Evolutionary conservation across 2,329 filamentous ascomycete genomes (phyloP), one percentile per base, ranked within the genome.

Genomic region (Xylariaceae sp.): DNA sequence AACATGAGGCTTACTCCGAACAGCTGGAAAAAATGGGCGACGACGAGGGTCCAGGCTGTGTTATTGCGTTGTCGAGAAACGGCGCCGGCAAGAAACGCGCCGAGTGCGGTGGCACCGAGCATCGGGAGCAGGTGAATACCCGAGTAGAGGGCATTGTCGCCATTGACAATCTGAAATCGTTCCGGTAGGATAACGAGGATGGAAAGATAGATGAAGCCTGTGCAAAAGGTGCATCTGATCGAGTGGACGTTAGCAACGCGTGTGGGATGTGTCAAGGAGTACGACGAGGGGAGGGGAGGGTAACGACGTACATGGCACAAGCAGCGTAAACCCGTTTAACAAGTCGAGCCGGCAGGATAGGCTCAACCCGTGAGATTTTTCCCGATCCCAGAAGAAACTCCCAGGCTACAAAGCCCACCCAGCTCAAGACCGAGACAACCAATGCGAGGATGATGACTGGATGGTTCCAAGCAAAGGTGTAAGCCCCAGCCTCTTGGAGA

Each of bases 121-220:
- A 87, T 76, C 0, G 84, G 84, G 11, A 87, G 73, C 4, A 86
- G 75, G 50, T 84, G 80, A 3, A 86, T 69, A 3, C 84, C 83
- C 0, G 83, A 82, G 66, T 77, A 76, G 23, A 86, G 74, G 0
- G 81, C 76, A 37, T 72, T 77, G 53, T 84, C 77, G 4, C 73
- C 74, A 62, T 85, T 81, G 55, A 85, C 78, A 44, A 86, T 80
- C 61, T 87, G 83, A 53, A 85, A 83, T 5, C 82, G 74, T 63
- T 87, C 81, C 0, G 84, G 84, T 3, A 87, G 76, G 37, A 80
- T 77, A 58, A 86, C 79, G 10, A 82, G 78, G n/a, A 85, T 75
- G 3, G 81, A 74, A 18, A 87, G 79, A 61, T 85, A 86, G 0
- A 80, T 75, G 55, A 82, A 84, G 1, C 83, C 83, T 0, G 80